phyloP scores from a whole-genome alignment of 2,329 filamentous ascomycete genomes.

The Sporothrix variecibatus region DNA sequence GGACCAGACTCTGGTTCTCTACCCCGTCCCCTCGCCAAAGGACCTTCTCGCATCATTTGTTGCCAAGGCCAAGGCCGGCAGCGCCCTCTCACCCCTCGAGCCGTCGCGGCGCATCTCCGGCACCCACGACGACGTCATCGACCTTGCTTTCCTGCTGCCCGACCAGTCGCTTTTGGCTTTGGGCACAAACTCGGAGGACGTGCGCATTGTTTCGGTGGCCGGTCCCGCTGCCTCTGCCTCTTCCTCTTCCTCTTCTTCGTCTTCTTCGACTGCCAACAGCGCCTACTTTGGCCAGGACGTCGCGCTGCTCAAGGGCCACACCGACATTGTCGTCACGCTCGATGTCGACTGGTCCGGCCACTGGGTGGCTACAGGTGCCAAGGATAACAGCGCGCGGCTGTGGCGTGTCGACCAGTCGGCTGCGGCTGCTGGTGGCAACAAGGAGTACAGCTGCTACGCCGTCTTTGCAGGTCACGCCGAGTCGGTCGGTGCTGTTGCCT shows the following conservation, averaged over 20 bases:
- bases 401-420: conserved; percentile 75
- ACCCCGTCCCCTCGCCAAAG: conserved; percentile 49
- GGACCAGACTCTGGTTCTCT: conserved; percentile 83
- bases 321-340: conserved; percentile 92
- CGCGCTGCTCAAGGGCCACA: conserved; percentile 81
- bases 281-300: conserved; percentile 88
- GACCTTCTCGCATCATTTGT: conserved; percentile 33
- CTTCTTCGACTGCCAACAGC: conserved; percentile 36
- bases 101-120: conserved; percentile 82
- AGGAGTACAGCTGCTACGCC: conserved; percentile 58
- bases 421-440: conserved; percentile 47
- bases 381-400: conserved; percentile 90
- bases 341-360: conserved; percentile 96
- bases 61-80: conserved; percentile 12
- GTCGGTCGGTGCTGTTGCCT: conserved; percentile 84
- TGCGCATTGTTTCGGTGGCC: conserved; percentile 77
- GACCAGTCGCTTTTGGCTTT: conserved; percentile 82
- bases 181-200: conserved; percentile 92
- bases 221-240: conserved; percentile 39
- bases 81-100: conserved; percentile 42
- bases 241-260: neutral
- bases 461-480: conserved; percentile 88
- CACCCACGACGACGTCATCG: conserved; percentile 97
- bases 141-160: conserved; percentile 80
- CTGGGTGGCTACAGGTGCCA: conserved; percentile 94